Base-by-base conservation (phyloP, 2,329 filamentous ascomycete species). In the Zymoseptoria pseudotritici region DNA sequence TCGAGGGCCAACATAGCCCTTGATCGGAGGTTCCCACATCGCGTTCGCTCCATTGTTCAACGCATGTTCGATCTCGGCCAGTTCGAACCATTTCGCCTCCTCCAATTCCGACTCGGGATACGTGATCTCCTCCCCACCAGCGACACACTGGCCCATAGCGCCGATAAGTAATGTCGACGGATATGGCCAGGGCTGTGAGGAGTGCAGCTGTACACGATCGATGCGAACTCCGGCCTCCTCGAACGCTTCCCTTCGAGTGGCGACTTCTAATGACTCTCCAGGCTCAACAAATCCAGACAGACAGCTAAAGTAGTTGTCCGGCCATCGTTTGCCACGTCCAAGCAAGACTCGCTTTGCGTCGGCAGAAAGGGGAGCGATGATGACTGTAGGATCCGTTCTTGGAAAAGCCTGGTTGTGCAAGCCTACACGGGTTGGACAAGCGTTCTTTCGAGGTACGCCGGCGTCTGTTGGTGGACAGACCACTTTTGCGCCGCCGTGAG, bases 121-220 rank as follows among this genome's bases (percentile, higher is more conserved):
- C 1, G 65, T 65, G 24, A 67, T 63, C n/a, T 63, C 57, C 54
- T 67, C 65, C 3, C 62, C 62, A 4, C 58, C 62, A 22, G 62
- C 60, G 13, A 58, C 58, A 52, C 65, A 67, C 20, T 67, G 65
- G 36, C 62, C 65, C 58, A 67, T 66, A 2, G 65, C 64, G 29
- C 68, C 90, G 66, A 95, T 90, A 89, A 95, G 94, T 67, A 95
- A 73, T 69, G 87, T 93, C 0, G 89, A 86, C 0, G 90, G 90
- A 72, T 91, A 94, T 2, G 90, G 90, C 90, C 90, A 95, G 1
- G 90, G 90, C 76, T 95, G 90, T 19, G 88, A 89, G 52, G 86
- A 90, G 73, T 95, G 90, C 57, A 95, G 84, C 20, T 92, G 83
- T 3, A 95, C 90, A 1, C 89, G 81, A 24, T 89, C 90, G 10